Evolutionary conservation across 257 asterid genomes (phyloP), one percentile per base, ranked within the genome.

Genomic region (Solanum raphanifolium): DNA sequence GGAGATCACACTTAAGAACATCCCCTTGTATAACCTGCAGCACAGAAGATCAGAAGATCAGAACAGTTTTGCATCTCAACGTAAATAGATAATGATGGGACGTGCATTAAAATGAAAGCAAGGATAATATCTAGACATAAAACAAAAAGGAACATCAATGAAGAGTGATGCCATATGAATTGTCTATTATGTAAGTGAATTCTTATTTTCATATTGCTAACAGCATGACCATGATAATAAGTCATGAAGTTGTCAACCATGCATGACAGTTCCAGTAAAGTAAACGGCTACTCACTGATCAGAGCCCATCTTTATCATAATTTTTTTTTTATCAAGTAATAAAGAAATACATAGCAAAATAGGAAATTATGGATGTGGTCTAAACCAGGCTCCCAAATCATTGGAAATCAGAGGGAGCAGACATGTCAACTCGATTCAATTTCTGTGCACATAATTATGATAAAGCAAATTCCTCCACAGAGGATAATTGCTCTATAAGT

Each of bases 1-100:
- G 99, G 41, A 97, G 94, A 87, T 95, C 99, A 88, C 98, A 94
- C 90, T 95, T 97, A 86, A 97, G 92, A 29, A 95, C 98, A 87
- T 97, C 99, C 88, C 98, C 99, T 92, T 96, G 96, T 83, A 97
- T 96, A 87, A 97, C 95, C 98, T 95, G 92, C 89, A 86, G 68
- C 29, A n/a, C 29, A 81, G 41, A 46, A 46, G 7, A 87, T 27
- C 82, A 88, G 41, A 39, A 65, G 46, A 87, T 29, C 85, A 88
- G 32, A 48, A 71, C 27, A n/a, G 25, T 18, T 46, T 31, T 25
- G 12, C 85, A 81, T 12, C 85, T 29, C 43, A 18, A 29, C 1
- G 6, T 81, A 81, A 36, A 48, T 9, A 81, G 7, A 27, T 81
- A 27, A 27, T 79, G 65, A 81, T 18, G 85, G 39, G 43, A 18